Conservation (phyloP, 768 basidiomycete genomes). For the Lactifluus echinatus region DNA sequence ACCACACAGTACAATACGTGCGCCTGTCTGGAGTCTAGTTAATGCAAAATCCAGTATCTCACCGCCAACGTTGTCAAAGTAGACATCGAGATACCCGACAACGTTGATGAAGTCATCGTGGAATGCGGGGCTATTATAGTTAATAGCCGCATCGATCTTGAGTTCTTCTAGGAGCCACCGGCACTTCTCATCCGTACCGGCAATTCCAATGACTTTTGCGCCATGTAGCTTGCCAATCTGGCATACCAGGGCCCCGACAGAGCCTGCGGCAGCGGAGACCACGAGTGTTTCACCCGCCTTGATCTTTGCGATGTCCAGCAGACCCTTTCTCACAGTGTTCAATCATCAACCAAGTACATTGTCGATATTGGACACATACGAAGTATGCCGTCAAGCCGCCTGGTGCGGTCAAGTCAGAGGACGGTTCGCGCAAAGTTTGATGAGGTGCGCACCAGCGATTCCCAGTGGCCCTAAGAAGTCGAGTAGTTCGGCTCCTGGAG, state of each 20-base stretch:
- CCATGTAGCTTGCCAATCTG: constrained; percentile 78
- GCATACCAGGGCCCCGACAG: constrained; percentile 77
- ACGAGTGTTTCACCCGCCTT: constrained; percentile 81
- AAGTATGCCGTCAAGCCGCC: constrained; percentile 82
- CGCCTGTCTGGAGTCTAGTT: constrained; percentile 62
- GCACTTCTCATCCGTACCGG: constrained; percentile 78
- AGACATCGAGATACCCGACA: constrained; percentile 75
- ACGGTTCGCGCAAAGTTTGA: background rate
- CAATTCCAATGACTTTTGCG: constrained; percentile 81
- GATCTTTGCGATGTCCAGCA: constrained; percentile 70
- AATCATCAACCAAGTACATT: background rate
- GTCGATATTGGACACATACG: constrained; percentile 34
- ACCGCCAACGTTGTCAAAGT: constrained; percentile 77
- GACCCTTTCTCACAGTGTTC: constrained; percentile 44
- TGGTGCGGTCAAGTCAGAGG: constrained; percentile 22
- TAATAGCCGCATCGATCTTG: constrained; percentile 73
- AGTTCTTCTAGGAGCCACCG: constrained; percentile 77
- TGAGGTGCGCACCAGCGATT: constrained; percentile 40
- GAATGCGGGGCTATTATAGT: constrained; percentile 80
- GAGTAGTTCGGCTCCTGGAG: constrained; percentile 50
- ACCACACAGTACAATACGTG: constrained; percentile 80
- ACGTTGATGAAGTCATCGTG: constrained; percentile 56
- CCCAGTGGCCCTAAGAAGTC: constrained; percentile 84
- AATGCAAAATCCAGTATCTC: constrained; percentile 77
- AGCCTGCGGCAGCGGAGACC: constrained; percentile 86